A percentile compares a stretch with the other conserved stretches of the same genome.
phyloP scores from a whole-genome alignment of 345 rosid species.

The Erucastrum elatum region DNA sequence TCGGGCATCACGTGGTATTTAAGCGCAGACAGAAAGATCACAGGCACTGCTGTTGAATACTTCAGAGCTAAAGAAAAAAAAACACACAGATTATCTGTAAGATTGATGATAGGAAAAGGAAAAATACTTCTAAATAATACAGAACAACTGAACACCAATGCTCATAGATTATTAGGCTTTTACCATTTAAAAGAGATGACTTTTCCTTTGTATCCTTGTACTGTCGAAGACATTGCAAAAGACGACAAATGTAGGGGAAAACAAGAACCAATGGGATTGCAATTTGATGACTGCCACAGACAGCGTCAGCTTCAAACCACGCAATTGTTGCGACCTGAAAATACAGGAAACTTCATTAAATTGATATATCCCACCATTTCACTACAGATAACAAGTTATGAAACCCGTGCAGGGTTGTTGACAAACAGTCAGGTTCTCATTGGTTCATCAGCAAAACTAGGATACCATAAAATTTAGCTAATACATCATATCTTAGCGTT shows the following conservation, averaged over 20 bases:
- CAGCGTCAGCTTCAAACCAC: constrained; percentile 98
- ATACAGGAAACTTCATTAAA: constrained; percentile 27
- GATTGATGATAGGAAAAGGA: background rate
- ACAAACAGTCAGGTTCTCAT: constrained; percentile 9
- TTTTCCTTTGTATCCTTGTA: constrained; percentile 90
- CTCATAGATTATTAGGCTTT: background rate
- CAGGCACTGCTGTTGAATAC: constrained; percentile 96
- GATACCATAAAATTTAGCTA: background rate
- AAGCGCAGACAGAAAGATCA: constrained; percentile 93
- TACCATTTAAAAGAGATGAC: constrained; percentile 83
- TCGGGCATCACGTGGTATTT: constrained; percentile 82
- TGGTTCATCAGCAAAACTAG: constrained; percentile 3
- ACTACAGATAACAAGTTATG: constrained; percentile 1
- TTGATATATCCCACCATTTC: background rate
- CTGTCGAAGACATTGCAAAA: constrained; percentile 89
- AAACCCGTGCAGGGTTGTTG: background rate
- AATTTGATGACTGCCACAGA: constrained; percentile 91
- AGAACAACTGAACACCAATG: background rate
- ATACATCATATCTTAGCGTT: background rate
- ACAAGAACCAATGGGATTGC: constrained; percentile 90
- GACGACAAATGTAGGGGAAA: constrained; percentile 80
- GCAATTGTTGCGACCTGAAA: constrained; percentile 95
- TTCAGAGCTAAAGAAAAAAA: constrained; percentile 73
- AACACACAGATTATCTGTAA: constrained; percentile 14
- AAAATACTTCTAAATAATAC: background rate